phyloP scores from a whole-genome alignment of 306 rosid genomes.

The Lathyrus sativus region DNA sequence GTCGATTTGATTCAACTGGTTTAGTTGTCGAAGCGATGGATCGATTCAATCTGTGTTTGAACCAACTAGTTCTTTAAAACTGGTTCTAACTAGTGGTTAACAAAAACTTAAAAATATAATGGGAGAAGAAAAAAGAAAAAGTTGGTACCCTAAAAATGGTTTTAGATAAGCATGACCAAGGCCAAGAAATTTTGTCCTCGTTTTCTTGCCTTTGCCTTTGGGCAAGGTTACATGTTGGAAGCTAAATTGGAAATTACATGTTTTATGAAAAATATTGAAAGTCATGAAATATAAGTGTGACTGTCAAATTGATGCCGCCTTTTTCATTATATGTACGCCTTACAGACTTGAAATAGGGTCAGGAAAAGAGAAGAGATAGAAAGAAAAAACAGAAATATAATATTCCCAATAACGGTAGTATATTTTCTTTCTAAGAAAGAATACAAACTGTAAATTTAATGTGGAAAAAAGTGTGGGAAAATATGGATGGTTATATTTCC shows the following conservation, averaged over 20 bases:
- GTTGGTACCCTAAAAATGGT: background rate
- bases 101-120: background rate
- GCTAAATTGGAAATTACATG: background rate
- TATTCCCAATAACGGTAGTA: background rate
- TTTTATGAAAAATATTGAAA: background rate
- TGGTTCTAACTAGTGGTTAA: background rate
- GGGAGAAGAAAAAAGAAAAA: background rate
- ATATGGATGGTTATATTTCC: background rate
- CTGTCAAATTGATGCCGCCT: background rate
- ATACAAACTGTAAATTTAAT: too few relatives aligned
- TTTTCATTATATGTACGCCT: background rate
- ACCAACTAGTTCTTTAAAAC: background rate
- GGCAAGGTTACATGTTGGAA: background rate
- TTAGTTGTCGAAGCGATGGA: background rate
- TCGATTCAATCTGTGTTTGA: background rate
- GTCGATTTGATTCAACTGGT: background rate
- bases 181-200: background rate
- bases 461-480: background rate
- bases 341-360: background rate
- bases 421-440: background rate
- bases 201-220: background rate
- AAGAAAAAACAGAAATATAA: background rate
- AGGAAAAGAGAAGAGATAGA: background rate
- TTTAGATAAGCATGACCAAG: background rate
- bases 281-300: constrained; percentile 2